Conservation (phyloP, 495 filamentous ascomycete genomes). For the Aspergillus heteromorphus region DNA sequence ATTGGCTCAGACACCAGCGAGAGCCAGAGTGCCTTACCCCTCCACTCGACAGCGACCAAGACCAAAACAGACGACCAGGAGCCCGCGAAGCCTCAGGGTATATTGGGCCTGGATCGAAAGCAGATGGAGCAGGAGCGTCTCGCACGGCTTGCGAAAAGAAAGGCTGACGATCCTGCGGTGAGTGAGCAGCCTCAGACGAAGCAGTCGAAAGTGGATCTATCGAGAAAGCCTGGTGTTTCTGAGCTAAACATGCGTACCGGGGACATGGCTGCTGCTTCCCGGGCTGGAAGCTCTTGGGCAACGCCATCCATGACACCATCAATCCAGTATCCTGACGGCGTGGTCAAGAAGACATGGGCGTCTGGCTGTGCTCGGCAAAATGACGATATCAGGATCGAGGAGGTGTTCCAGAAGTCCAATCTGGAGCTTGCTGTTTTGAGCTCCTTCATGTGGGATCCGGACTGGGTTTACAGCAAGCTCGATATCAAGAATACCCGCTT, state of each 20-base stretch:
- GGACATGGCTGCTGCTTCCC: not conserved
- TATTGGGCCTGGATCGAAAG: constrained; percentile 62
- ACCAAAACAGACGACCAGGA: not conserved
- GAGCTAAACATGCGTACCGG: not conserved
- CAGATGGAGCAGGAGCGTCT: constrained; percentile 85
- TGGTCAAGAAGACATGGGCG: constrained; percentile 79
- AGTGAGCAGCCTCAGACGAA: constrained; percentile 18
- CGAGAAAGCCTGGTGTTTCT: not conserved
- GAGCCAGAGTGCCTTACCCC: not conserved
- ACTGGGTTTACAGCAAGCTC: constrained; percentile 64
- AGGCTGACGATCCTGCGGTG: constrained; percentile 31
- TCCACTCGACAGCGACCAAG: not conserved
- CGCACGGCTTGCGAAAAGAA: constrained; percentile 58
- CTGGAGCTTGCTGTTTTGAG: constrained; percentile 76
- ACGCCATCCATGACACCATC: constrained; percentile 19
- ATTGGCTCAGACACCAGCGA: not conserved
- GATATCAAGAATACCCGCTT: constrained; percentile 48
- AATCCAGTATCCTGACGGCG: constrained; percentile 62
- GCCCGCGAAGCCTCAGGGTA: constrained; percentile 11
- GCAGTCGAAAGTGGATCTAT: constrained; percentile 8
- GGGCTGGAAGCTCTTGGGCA: not conserved
- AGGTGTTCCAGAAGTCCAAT: constrained; percentile 68
- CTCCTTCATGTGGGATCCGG: constrained; percentile 79
- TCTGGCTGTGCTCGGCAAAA: constrained; percentile 46
- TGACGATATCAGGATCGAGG: constrained; percentile 85